Evolutionary conservation across 257 asterid genomes (phyloP), one percentile per base, ranked within the genome.

Genomic region (Catharanthus roseus): DNA sequence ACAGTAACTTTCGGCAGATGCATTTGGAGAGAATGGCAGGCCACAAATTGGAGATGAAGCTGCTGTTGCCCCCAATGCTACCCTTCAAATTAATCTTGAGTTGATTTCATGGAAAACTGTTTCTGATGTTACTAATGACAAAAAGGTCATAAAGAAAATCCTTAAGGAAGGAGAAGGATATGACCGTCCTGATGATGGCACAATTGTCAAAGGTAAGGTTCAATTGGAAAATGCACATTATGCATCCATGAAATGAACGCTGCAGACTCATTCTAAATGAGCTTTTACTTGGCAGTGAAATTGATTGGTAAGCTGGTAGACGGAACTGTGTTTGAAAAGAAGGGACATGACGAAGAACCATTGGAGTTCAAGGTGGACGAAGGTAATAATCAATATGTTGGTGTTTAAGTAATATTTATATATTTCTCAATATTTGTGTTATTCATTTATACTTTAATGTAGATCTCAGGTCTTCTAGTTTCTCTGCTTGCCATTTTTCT

Each of bases 11-110:
- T 72, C 77, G n/a, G 74, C 78, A 86, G 92, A 86, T 72, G 92
- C 89, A 12, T 87, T 85, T 79, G 89, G 88, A 16, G 88, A 85
- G 74, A 85, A 82, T 75, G 89, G 89, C 26, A 86, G 61, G 53
- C 81, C 81, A 1, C 83, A 86, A 12, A 77, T 81, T 77, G 80
- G 79, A 9, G 77, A 76, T 63, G 81, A 69, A 63, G 80, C 80
- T 11, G 86, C 88, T 36, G 78, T 84, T 28, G 89, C 89, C 0
- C 88, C 89, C 21, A 86, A 81, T 76, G 80, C 85, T 41, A 75
- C 77, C 0, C n/a, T 86, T 70, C 65, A 65, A 41, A 85, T 86
- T 11, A 56, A 34, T 54, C 75, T 86, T n/a, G 88, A 85, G 80
- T 73, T 86, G 28, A 72, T 83, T 4, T 81, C 88, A 2, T 86